These are phyloP conservation scores for Cyclostephanos invisitatus DNA, from an alignment of 108 stramenopile species.

Conservation along the genomic window DNA sequence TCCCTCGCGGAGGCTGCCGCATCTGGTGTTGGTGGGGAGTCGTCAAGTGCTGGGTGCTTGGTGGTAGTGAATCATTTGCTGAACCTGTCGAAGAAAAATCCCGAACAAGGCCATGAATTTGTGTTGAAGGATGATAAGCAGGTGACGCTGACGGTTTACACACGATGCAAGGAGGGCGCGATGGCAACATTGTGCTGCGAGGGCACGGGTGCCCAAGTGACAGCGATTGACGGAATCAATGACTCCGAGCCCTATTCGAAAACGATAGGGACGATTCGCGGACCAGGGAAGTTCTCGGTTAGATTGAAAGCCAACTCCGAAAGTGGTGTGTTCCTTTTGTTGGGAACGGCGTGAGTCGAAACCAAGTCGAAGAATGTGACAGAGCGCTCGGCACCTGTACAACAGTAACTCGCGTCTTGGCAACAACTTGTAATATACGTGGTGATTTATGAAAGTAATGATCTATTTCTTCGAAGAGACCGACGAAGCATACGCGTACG, in stretches of 20 bases:
- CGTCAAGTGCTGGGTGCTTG: constrained; percentile 4
- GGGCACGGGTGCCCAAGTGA: constrained; percentile 7
- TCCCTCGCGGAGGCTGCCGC: constrained; percentile 32
- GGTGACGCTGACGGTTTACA: constrained; percentile 32
- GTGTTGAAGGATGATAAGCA: constrained; percentile 16
- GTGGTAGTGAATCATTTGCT: constrained; percentile 32
- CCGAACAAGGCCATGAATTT: constrained; percentile 21
- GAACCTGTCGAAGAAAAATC: constrained; percentile 21
- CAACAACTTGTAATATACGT: neutral
- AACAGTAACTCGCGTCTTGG: too few species aligned
- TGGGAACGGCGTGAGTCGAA: constrained; percentile 13
- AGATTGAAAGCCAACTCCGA: constrained; percentile 14
- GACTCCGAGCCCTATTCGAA: constrained; percentile 34
- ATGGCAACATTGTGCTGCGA: constrained; percentile 13
- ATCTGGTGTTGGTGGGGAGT: neutral
- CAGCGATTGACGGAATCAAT: constrained; percentile 17
- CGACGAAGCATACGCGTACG: neutral
- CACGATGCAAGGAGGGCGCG: constrained; percentile 25
- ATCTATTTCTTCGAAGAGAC: neutral
- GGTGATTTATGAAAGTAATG: neutral
- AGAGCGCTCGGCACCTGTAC: too few species aligned
- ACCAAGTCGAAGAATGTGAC: neutral
- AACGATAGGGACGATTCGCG: constrained; percentile 25
- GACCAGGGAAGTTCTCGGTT: constrained; percentile 26
- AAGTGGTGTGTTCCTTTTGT: constrained; percentile 16